Evolutionary conservation across 2,329 filamentous ascomycete species (phyloP).

Genomic region (Microdochium bolleyi): DNA sequence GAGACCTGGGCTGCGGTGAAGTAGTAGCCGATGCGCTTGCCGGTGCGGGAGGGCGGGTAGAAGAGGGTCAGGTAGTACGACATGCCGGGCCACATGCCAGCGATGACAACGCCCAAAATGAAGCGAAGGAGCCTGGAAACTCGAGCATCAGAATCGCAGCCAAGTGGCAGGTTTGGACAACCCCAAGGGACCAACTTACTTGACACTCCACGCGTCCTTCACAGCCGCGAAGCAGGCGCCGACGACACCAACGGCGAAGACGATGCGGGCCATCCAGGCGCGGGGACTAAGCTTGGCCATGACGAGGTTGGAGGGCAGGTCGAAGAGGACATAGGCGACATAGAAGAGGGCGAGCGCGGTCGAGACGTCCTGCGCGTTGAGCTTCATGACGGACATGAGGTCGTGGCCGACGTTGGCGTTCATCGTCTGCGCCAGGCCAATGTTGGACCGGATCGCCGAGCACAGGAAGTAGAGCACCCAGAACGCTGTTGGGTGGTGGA

Average conservation of each 20-base stretch:
- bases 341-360: slow-evolving; percentile 85
- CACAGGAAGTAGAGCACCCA: slow-evolving; percentile 89
- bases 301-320: slow-evolving; percentile 78
- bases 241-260: slow-evolving; percentile 78
- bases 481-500: slow-evolving; percentile 46
- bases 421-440: slow-evolving; percentile 93
- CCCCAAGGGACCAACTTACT: slow-evolving; percentile 36
- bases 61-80: slow-evolving; percentile 86
- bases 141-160: background rate
- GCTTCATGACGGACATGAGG: slow-evolving; percentile 60
- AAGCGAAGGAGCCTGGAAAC: slow-evolving; percentile 61
- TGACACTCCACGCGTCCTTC: slow-evolving; percentile 75
- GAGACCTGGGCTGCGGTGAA: slow-evolving; percentile 86
- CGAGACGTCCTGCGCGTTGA: slow-evolving; percentile 71
- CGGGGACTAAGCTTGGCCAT: slow-evolving; percentile 82
- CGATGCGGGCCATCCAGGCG: slow-evolving; percentile 88
- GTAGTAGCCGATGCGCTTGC: slow-evolving; percentile 83
- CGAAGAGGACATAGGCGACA: slow-evolving; percentile 84
- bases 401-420: slow-evolving; percentile 65
- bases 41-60: slow-evolving; percentile 79
- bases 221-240: slow-evolving; percentile 79
- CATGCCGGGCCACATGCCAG: slow-evolving; percentile 95
- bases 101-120: slow-evolving; percentile 78
- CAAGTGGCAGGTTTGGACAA: background rate
- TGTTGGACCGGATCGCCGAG: slow-evolving; percentile 85